phyloP scores from a whole-genome alignment of 1,284 basidiomycete genomes.

The Moesziomyces globuligerus region DNA sequence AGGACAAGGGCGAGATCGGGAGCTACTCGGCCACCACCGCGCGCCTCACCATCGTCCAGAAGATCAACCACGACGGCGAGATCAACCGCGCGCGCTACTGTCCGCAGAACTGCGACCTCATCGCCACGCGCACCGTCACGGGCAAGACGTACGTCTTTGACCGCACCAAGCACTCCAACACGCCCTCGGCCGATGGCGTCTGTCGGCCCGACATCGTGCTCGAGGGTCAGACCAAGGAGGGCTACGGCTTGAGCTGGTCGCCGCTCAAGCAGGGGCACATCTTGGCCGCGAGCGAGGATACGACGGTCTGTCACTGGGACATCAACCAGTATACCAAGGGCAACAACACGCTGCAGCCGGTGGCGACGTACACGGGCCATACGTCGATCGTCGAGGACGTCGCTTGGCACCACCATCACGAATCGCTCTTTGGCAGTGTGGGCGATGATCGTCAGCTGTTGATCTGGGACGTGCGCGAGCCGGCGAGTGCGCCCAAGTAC shows the following conservation, averaged over 20 bases:
- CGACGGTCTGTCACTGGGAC: conserved; percentile 97
- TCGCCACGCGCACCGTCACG: conserved; percentile 90
- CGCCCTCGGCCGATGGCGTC: conserved; percentile 80
- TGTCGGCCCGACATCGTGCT: conserved; percentile 92
- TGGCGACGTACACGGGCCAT: conserved; percentile 80
- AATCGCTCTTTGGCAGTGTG: conserved; percentile 92
- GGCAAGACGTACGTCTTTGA: conserved; percentile 96
- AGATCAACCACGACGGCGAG: conserved; percentile 95
- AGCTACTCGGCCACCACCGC: conserved; percentile 75
- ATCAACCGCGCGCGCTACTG: conserved; percentile 98
- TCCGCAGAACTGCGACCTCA: conserved; percentile 97
- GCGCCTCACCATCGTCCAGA: conserved; percentile 88
- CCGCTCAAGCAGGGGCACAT: conserved; percentile 83
- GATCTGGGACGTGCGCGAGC: conserved; percentile 90
- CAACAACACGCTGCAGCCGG: conserved; percentile 81
- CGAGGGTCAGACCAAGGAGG: conserved; percentile 90
- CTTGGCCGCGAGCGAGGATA: conserved; percentile 92
- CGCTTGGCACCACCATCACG: conserved; percentile 88
- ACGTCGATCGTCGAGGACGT: conserved; percentile 80
- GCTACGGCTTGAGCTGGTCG: conserved; percentile 94
- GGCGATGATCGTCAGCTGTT: conserved; percentile 95
- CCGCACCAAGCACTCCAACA: conserved; percentile 93
- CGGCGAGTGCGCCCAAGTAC: conserved; percentile 73
- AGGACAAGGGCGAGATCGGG: conserved; percentile 77
- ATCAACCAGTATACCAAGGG: conserved; percentile 87